Evolutionary conservation across 129 eudicot genomes (phyloP), one percentile per base, ranked within the genome.

Genomic region (Scalesia atractyloides): DNA sequence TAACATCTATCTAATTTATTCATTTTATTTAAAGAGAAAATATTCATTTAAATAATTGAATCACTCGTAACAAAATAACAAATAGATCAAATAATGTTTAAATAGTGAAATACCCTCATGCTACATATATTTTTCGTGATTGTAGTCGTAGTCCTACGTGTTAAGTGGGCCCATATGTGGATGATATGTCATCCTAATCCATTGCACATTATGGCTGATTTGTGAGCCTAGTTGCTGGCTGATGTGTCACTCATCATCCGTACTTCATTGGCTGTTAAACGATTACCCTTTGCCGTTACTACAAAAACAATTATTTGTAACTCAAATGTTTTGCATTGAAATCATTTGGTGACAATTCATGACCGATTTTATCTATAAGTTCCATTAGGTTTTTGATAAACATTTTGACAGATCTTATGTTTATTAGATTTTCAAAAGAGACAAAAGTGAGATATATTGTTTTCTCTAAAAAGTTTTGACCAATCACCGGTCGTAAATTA

Each of bases 181-280:
- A 66, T 75, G 26, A 75, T 26, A 24, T 75, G 74, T 56, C 26
- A 66, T 66, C 60, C 67, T 58, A 66, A 75, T 44, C 74, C 39
- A 1, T 12, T 43, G 22, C 39, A 54, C 12, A 16, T 66, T 66
- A 41, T 22, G 58, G 58, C 30, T 66, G 34, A 33, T 46, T 16
- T 73, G 10, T 62, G 34, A 17, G 69, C 58, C 60, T 41, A 46
- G 49, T 26, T 39, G 43, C 24, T 20, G 16, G 48, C 57, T 30
- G 30, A 48, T 62, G 61, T 61, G 62, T 50, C 70, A 17, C 39
- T 30, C 36, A 7, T 14, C 44, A 58, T 26, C 13, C 17, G 18
- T 16, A 22, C 10, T 46, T 26, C 46, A 12, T 44, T 58, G 13
- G 19, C 0, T 58, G 62, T 12, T 11, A 58, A 58, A 58, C 64